These are phyloP conservation scores for Monosporascus sp. DNA, from an alignment of 2,329 filamentous ascomycete genomes.

Conservation along the genomic window DNA sequence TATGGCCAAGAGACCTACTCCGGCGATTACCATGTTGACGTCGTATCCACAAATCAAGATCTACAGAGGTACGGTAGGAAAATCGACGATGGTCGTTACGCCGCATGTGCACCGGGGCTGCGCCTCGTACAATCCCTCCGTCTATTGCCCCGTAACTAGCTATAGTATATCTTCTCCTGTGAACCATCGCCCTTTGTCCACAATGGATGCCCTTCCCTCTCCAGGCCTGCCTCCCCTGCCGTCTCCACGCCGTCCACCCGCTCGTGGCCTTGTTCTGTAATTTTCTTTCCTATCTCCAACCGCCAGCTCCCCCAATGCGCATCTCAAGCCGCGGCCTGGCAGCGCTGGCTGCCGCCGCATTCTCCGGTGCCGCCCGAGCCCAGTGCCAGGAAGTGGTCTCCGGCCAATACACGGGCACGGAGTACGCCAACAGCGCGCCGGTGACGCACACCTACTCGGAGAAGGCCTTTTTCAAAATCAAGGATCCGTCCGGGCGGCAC, in stretches of 20 bases:
- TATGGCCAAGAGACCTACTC: not conserved
- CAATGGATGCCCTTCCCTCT: not conserved
- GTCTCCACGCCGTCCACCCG: not conserved
- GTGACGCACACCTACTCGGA: slow-evolving; percentile 1
- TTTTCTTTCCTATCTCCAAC: not conserved
- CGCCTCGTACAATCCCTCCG: not conserved
- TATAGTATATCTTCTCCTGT: not conserved
- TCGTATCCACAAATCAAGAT: not conserved
- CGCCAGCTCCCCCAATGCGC: not conserved
- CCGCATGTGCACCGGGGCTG: not conserved
- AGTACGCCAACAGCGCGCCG: not conserved
- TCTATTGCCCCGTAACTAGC: not conserved
- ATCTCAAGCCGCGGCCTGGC: not conserved
- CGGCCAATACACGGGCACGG: slow-evolving; percentile 1
- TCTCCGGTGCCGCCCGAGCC: not conserved
- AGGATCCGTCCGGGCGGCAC: slow-evolving; percentile 2
- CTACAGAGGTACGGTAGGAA: too few species aligned
- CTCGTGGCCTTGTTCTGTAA: not conserved
- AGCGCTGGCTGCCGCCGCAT: not conserved
- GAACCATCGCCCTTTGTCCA: not conserved
- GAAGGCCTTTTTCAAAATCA: slow-evolving; percentile 3
- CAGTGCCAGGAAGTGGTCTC: slow-evolving; percentile 1
- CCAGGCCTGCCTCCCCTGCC: not conserved
- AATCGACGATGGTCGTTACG: not conserved
- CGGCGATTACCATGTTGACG: not conserved